Conservation (phyloP, 805 yeast species). For the Sporopachydermia quercuum region DNA sequence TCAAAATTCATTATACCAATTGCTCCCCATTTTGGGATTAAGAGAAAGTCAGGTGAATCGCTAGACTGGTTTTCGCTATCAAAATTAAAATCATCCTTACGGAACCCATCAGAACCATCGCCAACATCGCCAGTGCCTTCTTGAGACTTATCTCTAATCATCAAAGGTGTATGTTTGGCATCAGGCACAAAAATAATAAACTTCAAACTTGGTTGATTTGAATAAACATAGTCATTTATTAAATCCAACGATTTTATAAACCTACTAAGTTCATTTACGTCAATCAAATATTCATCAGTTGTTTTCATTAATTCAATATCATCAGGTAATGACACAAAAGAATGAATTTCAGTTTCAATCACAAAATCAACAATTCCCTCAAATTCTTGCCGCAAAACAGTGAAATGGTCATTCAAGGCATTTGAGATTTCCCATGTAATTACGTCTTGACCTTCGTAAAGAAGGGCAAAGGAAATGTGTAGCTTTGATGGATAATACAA, state of each 20-base stretch:
- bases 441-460: conserved; percentile 54
- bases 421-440: conserved; percentile 60
- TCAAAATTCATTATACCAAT: conserved; percentile 34
- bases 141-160: conserved; percentile 28
- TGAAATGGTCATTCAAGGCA: conserved; percentile 33
- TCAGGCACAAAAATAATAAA: conserved; percentile 56
- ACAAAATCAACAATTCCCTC: conserved; percentile 51
- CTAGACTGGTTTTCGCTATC: too few species aligned
- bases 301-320: conserved; percentile 15
- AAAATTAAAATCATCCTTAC: not conserved
- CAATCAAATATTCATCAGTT: conserved; percentile 22
- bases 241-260: conserved; percentile 77
- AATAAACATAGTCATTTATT: conserved; percentile 47
- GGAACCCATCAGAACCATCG: too few species aligned
- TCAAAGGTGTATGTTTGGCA: conserved; percentile 29
- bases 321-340: conserved; percentile 34
- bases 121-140: too few species aligned
- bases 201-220: conserved; percentile 54
- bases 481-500: conserved; percentile 48
- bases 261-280: conserved; percentile 46
- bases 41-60: conserved; percentile 43
- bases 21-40: conserved; percentile 90
- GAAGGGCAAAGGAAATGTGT: conserved; percentile 61
- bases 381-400: conserved; percentile 39
- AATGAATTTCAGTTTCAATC: conserved; percentile 65